phyloP scores from a whole-genome alignment of 768 basidiomycete genomes.

The Lentinula aciculospora region DNA sequence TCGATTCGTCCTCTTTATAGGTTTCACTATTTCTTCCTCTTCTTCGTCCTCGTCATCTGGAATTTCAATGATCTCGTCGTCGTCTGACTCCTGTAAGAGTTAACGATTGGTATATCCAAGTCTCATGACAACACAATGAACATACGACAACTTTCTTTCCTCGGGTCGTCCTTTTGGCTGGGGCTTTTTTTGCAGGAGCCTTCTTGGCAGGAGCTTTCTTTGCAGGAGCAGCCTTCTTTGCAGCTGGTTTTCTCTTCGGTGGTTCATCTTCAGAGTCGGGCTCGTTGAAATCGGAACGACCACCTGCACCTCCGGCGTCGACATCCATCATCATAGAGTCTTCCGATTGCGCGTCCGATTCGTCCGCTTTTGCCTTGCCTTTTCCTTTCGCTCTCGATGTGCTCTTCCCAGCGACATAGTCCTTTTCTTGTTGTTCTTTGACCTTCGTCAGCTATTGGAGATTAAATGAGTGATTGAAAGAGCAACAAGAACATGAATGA shows the following conservation, averaged over 20 bases:
- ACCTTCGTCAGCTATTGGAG: slow-evolving; percentile 54
- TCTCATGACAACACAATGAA: not conserved
- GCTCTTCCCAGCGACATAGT: slow-evolving; percentile 45
- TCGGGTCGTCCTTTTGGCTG: slow-evolving; percentile 30
- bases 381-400: slow-evolving; percentile 38
- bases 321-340: slow-evolving; percentile 82
- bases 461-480: not conserved
- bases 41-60: slow-evolving; percentile 42
- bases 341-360: slow-evolving; percentile 44
- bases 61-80: slow-evolving; percentile 48
- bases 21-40: slow-evolving; percentile 45
- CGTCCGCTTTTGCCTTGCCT: slow-evolving; percentile 49
- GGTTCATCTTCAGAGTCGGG: slow-evolving; percentile 42
- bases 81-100: slow-evolving; percentile 37
- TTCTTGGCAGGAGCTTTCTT: slow-evolving; percentile 21
- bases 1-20: slow-evolving; percentile 53
- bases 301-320: slow-evolving; percentile 30
- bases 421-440: slow-evolving; percentile 64
- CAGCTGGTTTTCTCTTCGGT: slow-evolving; percentile 31
- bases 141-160: slow-evolving; percentile 45
- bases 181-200: slow-evolving; percentile 30
- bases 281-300: slow-evolving; percentile 38
- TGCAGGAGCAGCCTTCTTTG: slow-evolving; percentile 25
- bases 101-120: not conserved
- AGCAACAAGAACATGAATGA: not conserved